These are phyloP conservation scores for Echria macrotheca DNA, from an alignment of 495 filamentous ascomycete genomes.

Conservation along the genomic window DNA sequence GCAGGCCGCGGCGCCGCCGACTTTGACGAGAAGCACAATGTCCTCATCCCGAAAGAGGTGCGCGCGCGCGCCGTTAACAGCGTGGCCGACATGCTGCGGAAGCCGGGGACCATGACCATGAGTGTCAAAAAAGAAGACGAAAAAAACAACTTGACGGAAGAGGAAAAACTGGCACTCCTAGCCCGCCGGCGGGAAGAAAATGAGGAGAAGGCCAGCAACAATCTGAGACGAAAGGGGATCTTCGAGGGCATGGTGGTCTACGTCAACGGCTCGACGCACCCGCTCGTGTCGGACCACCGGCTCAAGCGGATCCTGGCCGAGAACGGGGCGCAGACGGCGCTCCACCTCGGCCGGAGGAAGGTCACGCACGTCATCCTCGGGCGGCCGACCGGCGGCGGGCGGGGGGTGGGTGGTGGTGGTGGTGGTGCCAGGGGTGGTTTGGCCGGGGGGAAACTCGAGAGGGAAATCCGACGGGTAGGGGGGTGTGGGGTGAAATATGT, in stretches of 20 bases:
- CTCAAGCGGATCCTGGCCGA: conserved; percentile 71
- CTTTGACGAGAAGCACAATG: conserved; percentile 41
- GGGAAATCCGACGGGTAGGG: conserved; percentile 62
- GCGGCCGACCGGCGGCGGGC: conserved; percentile 32
- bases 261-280: conserved; percentile 82
- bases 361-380: conserved; percentile 89
- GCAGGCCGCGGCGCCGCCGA: conserved; percentile 50
- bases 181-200: conserved; percentile 32
- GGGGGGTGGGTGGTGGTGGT: conserved; percentile 59
- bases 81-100: conserved; percentile 45
- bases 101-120: conserved; percentile 37
- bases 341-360: conserved; percentile 60
- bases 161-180: conserved; percentile 28
- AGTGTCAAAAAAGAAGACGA: neutral
- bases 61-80: conserved; percentile 35
- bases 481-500: conserved; percentile 74
- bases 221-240: conserved; percentile 37
- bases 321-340: conserved; percentile 65
- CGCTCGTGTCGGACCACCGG: conserved; percentile 76
- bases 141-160: conserved; percentile 12
- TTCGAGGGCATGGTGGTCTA: conserved; percentile 69
- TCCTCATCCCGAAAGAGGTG: conserved; percentile 39
- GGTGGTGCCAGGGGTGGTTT: no score
- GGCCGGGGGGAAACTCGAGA: conserved; percentile 74
- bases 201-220: conserved; percentile 22